Evolutionary conservation across 148 eudicot species (phyloP).

Genomic region (Chenopodium berlandieri): DNA sequence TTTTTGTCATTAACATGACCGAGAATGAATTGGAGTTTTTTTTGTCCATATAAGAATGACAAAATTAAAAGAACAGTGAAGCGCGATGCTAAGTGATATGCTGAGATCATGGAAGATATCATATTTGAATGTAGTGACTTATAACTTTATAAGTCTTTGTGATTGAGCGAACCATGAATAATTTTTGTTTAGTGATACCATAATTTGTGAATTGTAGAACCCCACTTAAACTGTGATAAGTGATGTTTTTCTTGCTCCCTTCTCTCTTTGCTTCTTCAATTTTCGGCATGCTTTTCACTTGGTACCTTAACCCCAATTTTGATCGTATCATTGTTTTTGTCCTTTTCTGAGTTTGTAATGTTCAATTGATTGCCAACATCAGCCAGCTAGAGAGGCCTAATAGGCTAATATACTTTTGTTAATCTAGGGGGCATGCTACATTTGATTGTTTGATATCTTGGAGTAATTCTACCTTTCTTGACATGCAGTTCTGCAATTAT

Average conservation of each 20-base stretch:
- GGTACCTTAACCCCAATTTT: not conserved
- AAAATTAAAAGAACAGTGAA: not conserved
- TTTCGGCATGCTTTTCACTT: not conserved
- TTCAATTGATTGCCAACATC: too few species aligned
- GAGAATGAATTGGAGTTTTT: not conserved
- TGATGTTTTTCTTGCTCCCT: not conserved
- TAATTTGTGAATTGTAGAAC: not conserved
- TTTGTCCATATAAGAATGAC: too few species aligned
- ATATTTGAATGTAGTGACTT: not conserved
- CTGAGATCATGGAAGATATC: not conserved
- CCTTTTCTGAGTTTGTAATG: not conserved
- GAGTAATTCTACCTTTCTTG: slow-evolving; percentile 49
- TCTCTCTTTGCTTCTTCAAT: not conserved
- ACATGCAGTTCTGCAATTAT: slow-evolving; percentile 66
- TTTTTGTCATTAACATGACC: not conserved
- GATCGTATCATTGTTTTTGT: not conserved
- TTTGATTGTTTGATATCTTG: slow-evolving; percentile 18
- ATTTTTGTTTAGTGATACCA: not conserved
- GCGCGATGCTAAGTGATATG: not conserved
- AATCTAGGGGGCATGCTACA: not conserved
- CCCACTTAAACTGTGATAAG: not conserved
- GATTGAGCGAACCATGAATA: not conserved
- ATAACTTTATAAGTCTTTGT: not conserved
- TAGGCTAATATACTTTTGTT: too few species aligned
- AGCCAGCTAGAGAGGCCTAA: too few species aligned